Evolutionary conservation across 2,329 filamentous ascomycete genomes (phyloP), one percentile per base, ranked within the genome.

Genomic region (Arthrobotrys sphaeroides): DNA sequence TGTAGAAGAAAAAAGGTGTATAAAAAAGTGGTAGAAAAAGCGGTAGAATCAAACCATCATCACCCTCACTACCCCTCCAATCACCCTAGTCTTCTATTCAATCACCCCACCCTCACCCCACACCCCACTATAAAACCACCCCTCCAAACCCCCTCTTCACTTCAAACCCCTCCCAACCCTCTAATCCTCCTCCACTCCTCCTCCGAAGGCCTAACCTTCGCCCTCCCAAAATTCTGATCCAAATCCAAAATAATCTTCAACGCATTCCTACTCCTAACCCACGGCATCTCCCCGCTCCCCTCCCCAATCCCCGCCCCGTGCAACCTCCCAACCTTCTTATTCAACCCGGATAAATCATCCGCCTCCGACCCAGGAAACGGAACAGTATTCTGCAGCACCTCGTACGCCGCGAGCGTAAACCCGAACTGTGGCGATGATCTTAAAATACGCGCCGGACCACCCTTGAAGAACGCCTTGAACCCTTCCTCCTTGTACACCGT

Each of bases 391-490:
- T 97, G 93, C 59, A 99, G 85, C 38, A 99, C 87, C 83, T 99
- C 95, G 83, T 98, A 99, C 45, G 92, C 91, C 2, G 95, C 95
- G 22, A 99, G 89, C 0, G 95, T 99, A 86, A 98, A 98, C 78
- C 95, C 95, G 82, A 99, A 99, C 82, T 99, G 95, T 13, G 95
- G 95, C 10, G 93, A 97, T 0, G 93, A 97, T 81, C 95, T 91
- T 82, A 98, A 84, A 81, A 99, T 96, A 85, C 95, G 92, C 6
- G 95, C 95, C 0, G 94, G 94, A 0, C 95, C 95, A 79, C 95
- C 95, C 86, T 98, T 98, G 90, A 98, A 99, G 87, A 99, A 99
- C 24, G 95, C 95, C 77, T 87, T 89, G 87, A 97, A 94, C 9
- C 95, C 95, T 84, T 99, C 95, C 82, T 98, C 92, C 82, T 90